Percentiles rank a stretch among this genome's conserved stretches.
These are phyloP conservation scores for Agastache rugosa DNA, from an alignment of 257 asterid species.

Conservation along the genomic window DNA sequence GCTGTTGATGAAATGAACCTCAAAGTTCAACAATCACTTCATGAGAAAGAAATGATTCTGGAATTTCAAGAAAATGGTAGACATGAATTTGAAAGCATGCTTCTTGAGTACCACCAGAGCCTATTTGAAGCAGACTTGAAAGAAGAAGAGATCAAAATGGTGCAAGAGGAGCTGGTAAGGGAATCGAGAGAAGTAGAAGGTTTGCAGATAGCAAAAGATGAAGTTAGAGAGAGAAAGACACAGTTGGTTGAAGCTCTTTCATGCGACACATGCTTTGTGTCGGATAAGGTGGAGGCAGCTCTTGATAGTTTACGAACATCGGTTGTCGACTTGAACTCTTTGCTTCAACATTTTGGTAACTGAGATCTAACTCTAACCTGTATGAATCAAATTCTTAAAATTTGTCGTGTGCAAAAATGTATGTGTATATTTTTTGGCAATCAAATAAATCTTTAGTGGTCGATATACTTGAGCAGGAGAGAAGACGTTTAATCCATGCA, in stretches of 20 bases:
- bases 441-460: not conserved
- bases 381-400: not conserved
- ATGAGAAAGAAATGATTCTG: constrained; percentile 65
- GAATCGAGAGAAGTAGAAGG: constrained; percentile 48
- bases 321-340: constrained; percentile 52
- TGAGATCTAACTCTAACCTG: not conserved
- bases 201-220: constrained; percentile 46
- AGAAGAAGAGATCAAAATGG: constrained; percentile 63
- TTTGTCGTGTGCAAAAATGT: not conserved
- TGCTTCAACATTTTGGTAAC: constrained; percentile 36
- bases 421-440: not conserved
- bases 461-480: not conserved
- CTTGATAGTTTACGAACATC: constrained; percentile 53
- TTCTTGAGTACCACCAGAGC: constrained; percentile 63
- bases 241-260: constrained; percentile 54
- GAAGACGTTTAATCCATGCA: too few species aligned
- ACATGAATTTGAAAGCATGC: constrained; percentile 56
- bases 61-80: constrained; percentile 61
- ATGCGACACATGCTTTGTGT: constrained; percentile 50
- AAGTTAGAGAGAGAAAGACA: constrained; percentile 49
- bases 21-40: constrained; percentile 52
- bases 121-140: constrained; percentile 64
- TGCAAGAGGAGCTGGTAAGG: constrained; percentile 57
- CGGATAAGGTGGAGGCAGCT: constrained; percentile 71
- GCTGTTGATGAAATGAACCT: constrained; percentile 52